These are phyloP conservation scores for Protomyces arabidopsidicola DNA, from an alignment of 1,139 yeast genomes.

Conservation along the genomic window DNA sequence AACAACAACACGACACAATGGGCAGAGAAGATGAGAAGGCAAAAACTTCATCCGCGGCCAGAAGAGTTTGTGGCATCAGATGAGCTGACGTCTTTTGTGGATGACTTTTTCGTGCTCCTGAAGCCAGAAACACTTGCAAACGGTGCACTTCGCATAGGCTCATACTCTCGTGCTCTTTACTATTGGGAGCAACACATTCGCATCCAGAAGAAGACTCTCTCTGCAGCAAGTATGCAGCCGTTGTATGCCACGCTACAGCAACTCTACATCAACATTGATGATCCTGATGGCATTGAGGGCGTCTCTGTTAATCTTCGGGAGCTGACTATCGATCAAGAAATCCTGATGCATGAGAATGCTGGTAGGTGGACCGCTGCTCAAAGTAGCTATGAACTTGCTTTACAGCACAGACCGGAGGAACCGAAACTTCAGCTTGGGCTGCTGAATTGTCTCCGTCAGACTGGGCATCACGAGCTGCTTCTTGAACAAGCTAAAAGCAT, in stretches of 20 bases:
- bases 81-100: slow-evolving; percentile 35
- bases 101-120: slow-evolving; percentile 50
- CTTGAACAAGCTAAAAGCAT: slow-evolving; percentile 13
- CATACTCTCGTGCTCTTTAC: slow-evolving; percentile 83
- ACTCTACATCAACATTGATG: slow-evolving; percentile 82
- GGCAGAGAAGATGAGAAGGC: slow-evolving; percentile 30
- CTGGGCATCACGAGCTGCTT: slow-evolving; percentile 53
- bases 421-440: slow-evolving; percentile 44
- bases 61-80: slow-evolving; percentile 32
- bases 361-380: slow-evolving; percentile 86
- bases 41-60: slow-evolving; percentile 29
- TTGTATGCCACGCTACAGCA: slow-evolving; percentile 50
- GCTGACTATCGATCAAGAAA: slow-evolving; percentile 55
- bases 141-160: slow-evolving; percentile 75
- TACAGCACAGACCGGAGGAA: slow-evolving; percentile 44
- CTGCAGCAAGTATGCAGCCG: slow-evolving; percentile 38
- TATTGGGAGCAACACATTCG: slow-evolving; percentile 71
- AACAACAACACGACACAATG: slow-evolving; percentile 27
- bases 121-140: slow-evolving; percentile 69
- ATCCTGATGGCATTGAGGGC: slow-evolving; percentile 87
- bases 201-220: slow-evolving; percentile 36
- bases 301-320: slow-evolving; percentile 66
- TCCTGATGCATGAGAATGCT: slow-evolving; percentile 74
- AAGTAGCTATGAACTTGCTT: slow-evolving; percentile 71
- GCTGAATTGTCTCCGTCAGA: slow-evolving; percentile 53